Base-by-base conservation (phyloP, 2,329 filamentous ascomycete genomes). In the Trichoderma arundinaceum region DNA sequence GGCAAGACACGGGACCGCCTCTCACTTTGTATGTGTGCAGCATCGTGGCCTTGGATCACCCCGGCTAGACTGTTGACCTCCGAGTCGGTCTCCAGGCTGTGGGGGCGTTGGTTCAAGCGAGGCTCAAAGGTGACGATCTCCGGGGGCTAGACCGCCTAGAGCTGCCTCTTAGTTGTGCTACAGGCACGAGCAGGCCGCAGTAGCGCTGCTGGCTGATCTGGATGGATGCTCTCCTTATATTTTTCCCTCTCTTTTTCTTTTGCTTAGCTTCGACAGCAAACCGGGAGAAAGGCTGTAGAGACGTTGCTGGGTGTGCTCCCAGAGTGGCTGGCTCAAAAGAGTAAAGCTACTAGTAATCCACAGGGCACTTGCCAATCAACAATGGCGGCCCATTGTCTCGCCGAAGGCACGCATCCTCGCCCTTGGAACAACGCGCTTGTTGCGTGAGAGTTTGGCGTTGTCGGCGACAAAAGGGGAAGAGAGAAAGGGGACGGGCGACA, bases 111-210 rank as follows among this genome's bases (percentile, higher is more conserved):
- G 64, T 57, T 49, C 64, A 66, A 59, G 57, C 56, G 57, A 66
- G 64, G 56, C 57, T 66, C 57, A 56, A 51, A 54, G 49, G 57
- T 32, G 56, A 66, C 57, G 57, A 61, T 61, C 63, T 51, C 63
- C 13, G 63, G 49, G 49, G 49, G 63, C 53, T 59, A 65, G 63
- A 65, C 63, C 56, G 63, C 48, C 52, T 53, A 52, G 44, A 65
- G 15, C 7, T 58, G 43, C 48, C 8, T 38, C 51, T 38, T 53
- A 28, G 54, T 58, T 35, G 52, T 39, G 5, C 28, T 35, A n/a
- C 22, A 8, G n/a, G n/a, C n/a, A 17, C 48, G 22, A 62, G 28
- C 35, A 61, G 22, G 51, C n/a, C n/a, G 58, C 58, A 43, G 58
- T 49, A 53, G 32, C 17, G 43, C 35, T 15, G 44, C 22, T 48